Evolutionary conservation across 2,329 filamentous ascomycete species (phyloP).

Genomic region (Xylaria digitata): DNA sequence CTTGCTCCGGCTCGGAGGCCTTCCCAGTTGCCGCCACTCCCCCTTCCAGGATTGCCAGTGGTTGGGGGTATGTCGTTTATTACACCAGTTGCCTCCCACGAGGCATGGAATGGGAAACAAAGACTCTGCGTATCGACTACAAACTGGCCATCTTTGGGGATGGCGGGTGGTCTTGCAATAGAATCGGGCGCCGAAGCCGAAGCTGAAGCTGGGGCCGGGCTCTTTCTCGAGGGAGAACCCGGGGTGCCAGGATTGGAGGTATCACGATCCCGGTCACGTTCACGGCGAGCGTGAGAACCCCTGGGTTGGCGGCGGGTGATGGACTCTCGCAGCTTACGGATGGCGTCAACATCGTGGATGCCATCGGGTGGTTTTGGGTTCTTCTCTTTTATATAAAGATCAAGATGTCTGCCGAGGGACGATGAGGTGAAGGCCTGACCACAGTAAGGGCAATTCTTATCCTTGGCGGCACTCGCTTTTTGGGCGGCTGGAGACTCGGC

Average conservation of each 20-base stretch:
- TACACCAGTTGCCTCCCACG: constrained; percentile 82
- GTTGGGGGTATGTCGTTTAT: constrained; percentile 76
- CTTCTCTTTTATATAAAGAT: constrained; percentile 92
- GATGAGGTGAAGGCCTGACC: constrained; percentile 92
- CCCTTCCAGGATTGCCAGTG: constrained; percentile 55
- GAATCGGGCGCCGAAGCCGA: constrained; percentile 48
- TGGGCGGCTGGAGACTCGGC: constrained; percentile 54
- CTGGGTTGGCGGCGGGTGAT: constrained; percentile 89
- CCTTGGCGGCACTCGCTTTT: constrained; percentile 72
- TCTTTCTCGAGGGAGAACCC: constrained; percentile 58
- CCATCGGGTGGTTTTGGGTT: constrained; percentile 90
- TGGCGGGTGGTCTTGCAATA: constrained; percentile 52
- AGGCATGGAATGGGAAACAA: constrained; percentile 67
- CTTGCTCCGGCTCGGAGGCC: constrained; percentile 36
- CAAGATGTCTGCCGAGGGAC: constrained; percentile 90
- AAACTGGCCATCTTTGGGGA: constrained; percentile 57
- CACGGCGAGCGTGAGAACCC: constrained; percentile 69
- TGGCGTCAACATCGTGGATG: constrained; percentile 89
- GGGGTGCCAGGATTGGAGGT: constrained; percentile 70
- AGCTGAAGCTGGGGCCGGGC: constrained; percentile 47
- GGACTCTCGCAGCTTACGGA: constrained; percentile 81
- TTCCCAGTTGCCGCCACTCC: constrained; percentile 47
- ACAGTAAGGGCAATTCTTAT: constrained; percentile 90
- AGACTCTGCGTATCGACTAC: constrained; percentile 62
- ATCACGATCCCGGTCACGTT: constrained; percentile 45